Evolutionary conservation across 768 basidiomycete genomes (phyloP).

Genomic region (Jaapia argillacea): DNA sequence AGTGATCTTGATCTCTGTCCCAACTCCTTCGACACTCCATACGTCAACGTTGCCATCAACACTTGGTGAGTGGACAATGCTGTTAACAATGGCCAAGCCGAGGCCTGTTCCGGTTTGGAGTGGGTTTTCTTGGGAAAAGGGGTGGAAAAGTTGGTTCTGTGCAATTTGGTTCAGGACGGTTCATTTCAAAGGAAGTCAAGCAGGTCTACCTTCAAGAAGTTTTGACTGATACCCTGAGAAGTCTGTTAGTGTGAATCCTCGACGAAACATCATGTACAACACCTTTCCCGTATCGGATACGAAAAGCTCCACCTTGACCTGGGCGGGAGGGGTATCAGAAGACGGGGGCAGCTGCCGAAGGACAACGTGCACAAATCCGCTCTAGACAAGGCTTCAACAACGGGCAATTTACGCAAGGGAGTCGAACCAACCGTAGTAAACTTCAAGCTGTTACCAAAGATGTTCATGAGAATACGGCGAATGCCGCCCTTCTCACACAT

Average conservation of each 20-base stretch:
- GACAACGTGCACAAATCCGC: constrained; percentile 81
- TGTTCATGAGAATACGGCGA: constrained; percentile 86
- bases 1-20: constrained; percentile 85
- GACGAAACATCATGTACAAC: constrained; percentile 5
- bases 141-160: constrained; percentile 91
- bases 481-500: constrained; percentile 91
- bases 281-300: constrained; percentile 90
- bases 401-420: background rate
- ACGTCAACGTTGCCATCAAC: constrained; percentile 91
- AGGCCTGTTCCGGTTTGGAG: constrained; percentile 89
- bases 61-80: constrained; percentile 77
- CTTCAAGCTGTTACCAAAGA: constrained; percentile 90
- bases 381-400: constrained; percentile 27
- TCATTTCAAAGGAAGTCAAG: too few species aligned
- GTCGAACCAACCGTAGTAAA: constrained; percentile 62
- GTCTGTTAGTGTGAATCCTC: constrained; percentile 3
- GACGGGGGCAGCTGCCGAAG: constrained; percentile 62
- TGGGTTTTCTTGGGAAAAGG: constrained; percentile 95
- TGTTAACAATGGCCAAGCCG: constrained; percentile 91
- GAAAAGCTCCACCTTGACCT: constrained; percentile 69
- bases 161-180: too few species aligned
- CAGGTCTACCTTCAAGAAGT: constrained; percentile 68
- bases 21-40: constrained; percentile 81
- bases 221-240: constrained; percentile 75
- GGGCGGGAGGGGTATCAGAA: constrained; percentile 42